A percentile compares a stretch with the other conserved stretches of the same genome.
These are phyloP conservation scores for Curvularia verruculosa DNA, from an alignment of 2,329 filamentous ascomycete genomes.

Conservation along the genomic window DNA sequence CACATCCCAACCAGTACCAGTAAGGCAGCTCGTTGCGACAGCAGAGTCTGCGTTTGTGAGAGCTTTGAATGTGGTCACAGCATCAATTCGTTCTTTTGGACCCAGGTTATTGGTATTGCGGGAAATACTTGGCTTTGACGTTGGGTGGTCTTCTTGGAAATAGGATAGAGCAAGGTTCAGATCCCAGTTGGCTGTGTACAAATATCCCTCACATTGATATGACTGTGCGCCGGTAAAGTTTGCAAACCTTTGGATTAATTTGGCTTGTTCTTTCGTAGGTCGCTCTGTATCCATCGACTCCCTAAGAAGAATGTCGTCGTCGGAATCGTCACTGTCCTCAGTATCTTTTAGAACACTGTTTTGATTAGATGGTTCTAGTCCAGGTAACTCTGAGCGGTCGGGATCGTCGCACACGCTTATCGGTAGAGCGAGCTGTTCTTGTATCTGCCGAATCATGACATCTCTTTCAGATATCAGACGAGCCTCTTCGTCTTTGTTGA, in stretches of 20 bases:
- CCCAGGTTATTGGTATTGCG: too few species aligned
- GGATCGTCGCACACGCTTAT: background rate
- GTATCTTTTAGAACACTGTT: too few species aligned
- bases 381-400: background rate
- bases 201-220: background rate
- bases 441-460: background rate
- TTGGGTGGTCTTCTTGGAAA: background rate
- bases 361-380: background rate
- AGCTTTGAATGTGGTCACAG: background rate
- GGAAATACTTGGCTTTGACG: too few species aligned
- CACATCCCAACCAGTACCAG: background rate
- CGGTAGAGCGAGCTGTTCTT: constrained; percentile 7
- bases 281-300: background rate
- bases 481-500: background rate
- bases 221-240: background rate
- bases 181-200: background rate
- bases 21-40: background rate
- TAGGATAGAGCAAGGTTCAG: background rate
- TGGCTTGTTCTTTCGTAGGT: background rate
- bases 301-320: background rate
- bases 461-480: background rate
- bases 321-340: background rate
- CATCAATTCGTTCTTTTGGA: background rate
- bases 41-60: background rate
- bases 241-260: background rate